A percentile compares a stretch with the other conserved stretches of the same genome.
phyloP scores from a whole-genome alignment of 2,329 filamentous ascomycete species.

The Exophiala phaeomuriformis region DNA sequence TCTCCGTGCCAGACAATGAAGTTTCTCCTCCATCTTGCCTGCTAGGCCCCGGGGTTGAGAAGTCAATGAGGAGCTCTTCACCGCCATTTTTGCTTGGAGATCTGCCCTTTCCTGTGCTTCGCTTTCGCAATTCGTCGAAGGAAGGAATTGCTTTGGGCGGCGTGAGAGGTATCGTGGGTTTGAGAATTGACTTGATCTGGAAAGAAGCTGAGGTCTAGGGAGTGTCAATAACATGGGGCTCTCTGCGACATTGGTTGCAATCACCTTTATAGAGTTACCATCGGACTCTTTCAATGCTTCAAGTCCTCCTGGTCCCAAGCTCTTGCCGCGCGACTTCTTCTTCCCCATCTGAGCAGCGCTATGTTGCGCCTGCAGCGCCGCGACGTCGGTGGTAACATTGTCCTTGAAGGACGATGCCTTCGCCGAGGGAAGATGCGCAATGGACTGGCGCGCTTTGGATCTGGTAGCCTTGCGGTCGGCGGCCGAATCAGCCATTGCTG shows the following conservation, averaged over 20 bases:
- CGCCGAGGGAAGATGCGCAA: slow-evolving; percentile 52
- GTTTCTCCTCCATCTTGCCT: slow-evolving; percentile 34
- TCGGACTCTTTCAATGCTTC: slow-evolving; percentile 69
- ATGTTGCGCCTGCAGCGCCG: slow-evolving; percentile 34
- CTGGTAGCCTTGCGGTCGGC: slow-evolving; percentile 8
- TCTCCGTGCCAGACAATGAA: slow-evolving; percentile 48
- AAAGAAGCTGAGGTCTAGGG: slow-evolving; percentile 37
- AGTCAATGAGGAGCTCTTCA: slow-evolving; percentile 37
- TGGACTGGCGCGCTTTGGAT: slow-evolving; percentile 58
- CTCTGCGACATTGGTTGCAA: slow-evolving; percentile 24
- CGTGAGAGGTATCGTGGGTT: slow-evolving; percentile 62
- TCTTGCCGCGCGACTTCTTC: slow-evolving; percentile 83
- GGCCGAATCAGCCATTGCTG: slow-evolving; percentile 16
- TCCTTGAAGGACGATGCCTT: slow-evolving; percentile 56
- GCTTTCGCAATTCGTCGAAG: slow-evolving; percentile 46
- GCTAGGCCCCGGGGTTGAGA: slow-evolving; percentile 36
- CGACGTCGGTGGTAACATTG: slow-evolving; percentile 64
- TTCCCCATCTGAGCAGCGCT: slow-evolving; percentile 36
- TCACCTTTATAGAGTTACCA: slow-evolving; percentile 74
- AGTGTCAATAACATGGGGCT: slow-evolving; percentile 9
- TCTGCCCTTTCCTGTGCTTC: slow-evolving; percentile 34
- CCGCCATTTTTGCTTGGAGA: slow-evolving; percentile 22
- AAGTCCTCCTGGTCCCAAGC: slow-evolving; percentile 83
- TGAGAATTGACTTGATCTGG: slow-evolving; percentile 65
- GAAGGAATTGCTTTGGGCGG: slow-evolving; percentile 60